Percentiles rank a stretch among this genome's conserved stretches.
These are phyloP conservation scores for Aquilaria sinensis DNA, from an alignment of 345 rosid species.

Conservation along the genomic window DNA sequence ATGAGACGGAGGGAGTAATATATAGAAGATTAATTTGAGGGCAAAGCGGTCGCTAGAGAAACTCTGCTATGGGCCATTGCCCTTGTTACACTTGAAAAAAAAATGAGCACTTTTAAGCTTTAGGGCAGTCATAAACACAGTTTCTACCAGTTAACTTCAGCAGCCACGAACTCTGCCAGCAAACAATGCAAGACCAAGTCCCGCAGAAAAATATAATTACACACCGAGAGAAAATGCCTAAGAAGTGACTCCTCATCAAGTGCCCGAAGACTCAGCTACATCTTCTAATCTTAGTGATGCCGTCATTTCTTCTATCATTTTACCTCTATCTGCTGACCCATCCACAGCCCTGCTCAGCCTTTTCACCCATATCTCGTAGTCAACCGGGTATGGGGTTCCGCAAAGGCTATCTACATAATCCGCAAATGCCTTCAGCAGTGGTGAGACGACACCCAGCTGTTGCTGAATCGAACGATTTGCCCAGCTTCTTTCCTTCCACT, in stretches of 20 bases:
- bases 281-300: conserved; percentile 18
- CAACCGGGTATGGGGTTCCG: conserved; percentile 64
- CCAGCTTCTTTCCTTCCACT: conserved; percentile 68
- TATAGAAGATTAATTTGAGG: too few species aligned
- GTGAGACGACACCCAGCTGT: conserved; percentile 48
- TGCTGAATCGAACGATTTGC: conserved; percentile 45
- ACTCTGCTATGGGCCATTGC: too few species aligned
- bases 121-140: too few species aligned
- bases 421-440: conserved; percentile 58
- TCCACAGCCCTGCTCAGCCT: conserved; percentile 43
- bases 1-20: too few species aligned
- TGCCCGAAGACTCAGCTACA: conserved; percentile 35
- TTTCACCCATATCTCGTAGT: conserved; percentile 52
- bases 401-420: conserved; percentile 70
- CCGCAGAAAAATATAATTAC: not conserved
- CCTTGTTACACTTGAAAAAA: too few species aligned
- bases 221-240: conserved; percentile 1
- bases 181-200: not conserved
- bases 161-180: too few species aligned
- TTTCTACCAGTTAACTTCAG: too few species aligned
- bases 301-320: conserved; percentile 38
- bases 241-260: conserved; percentile 18
- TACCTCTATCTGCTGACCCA: conserved; percentile 41
- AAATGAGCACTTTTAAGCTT: too few species aligned
- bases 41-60: too few species aligned